Base-by-base conservation (phyloP, 306 rosid species). In the Clitoria ternatea region DNA sequence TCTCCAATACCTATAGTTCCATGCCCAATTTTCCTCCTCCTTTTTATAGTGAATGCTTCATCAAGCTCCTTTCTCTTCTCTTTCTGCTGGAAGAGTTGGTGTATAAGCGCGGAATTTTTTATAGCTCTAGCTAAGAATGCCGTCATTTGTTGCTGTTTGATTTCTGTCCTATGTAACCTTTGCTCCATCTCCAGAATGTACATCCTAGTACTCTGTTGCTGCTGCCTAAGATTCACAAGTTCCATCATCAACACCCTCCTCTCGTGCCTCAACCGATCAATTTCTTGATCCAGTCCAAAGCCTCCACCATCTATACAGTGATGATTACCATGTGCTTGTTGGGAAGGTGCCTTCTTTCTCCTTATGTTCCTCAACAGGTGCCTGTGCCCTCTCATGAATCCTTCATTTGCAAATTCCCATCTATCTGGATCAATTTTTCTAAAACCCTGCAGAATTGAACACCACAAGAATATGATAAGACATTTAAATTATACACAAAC, bases 381-480 rank as follows among this genome's bases (percentile, higher is more conserved):
- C 83, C 63, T 85, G 24, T 90, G 89, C 40, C 87, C 90, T 39
- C 92, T 81, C 1, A 84, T 29, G 72, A 93, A 93, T 32, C 92
- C 92, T 72, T 85, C 98, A 60, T 82, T 88, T 5, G 97, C 92
- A 72, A 93, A 90, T 69, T 90, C 94, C 98, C 98, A 93, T 63
- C 69, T 85, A 65, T 88, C 89, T 61, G 90, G 80, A 72, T 93
- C 93, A 40, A 87, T 79, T 80, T 93, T 93, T 63, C 97, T 82
- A 77, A 93, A 93, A 0, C 97, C 97, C 98, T 93, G 87, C 14
- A 57, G 48, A 69, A 78, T 82, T 43, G 50, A 49, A 71, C 45
- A 35, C 45, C 54, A 68, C 37, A 56, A 6, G 44, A 56, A 4
- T 49, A 30, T 39, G 10, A 8, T 3, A 30, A 23, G 49, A 35